Evolutionary conservation across 208 protist genomes (phyloP), one percentile per base, ranked within the genome.

Genomic region (Leishmania major): DNA sequence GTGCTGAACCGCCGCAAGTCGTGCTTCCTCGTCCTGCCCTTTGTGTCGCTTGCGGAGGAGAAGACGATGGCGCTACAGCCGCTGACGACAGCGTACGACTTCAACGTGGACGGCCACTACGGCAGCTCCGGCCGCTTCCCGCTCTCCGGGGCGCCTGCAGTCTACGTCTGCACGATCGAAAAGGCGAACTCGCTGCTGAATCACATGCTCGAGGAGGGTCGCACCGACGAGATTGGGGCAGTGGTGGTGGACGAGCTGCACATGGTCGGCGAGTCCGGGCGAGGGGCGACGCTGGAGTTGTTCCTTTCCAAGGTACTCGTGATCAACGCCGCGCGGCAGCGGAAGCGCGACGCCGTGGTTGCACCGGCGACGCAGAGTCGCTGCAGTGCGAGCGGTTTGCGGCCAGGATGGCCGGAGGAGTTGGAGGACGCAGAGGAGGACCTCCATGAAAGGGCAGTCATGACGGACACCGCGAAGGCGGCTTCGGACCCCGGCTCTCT

Each of bases 221-320:
- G 89, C 25, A 70, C 84, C 13, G 75, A 85, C 37, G 90, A 97
- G 81, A 73, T 99, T 10, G 94, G 96, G 28, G 55, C 86, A 3
- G 88, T 98, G 31, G 96, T 99, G 59, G 93, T 99, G 28, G 98
- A 99, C 84, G 98, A 99, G 89, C 78, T 99, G 55, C 98, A 99
- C 93, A 99, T 99, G 97, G 49, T 99, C 47, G 94, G 95, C 51
- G 96, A 99, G 78, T 78, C 89, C 1, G 78, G 74, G 15, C 89
- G 96, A 74, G 98, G 97, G 3, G 89, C 89, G 43, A 91, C 93
- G 43, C 76, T 99, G 75, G 97, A 99, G 87, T 73, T 92, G 31
- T 83, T 98, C 45, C 80, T 99, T 22, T 92, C 86, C 40, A 98
- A 99, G 88, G 51, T 99, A 49, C 80, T 95, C 15, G 80, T 91